Evolutionary conservation across 495 filamentous ascomycete genomes (phyloP).

Genomic region (Podospora didyma): DNA sequence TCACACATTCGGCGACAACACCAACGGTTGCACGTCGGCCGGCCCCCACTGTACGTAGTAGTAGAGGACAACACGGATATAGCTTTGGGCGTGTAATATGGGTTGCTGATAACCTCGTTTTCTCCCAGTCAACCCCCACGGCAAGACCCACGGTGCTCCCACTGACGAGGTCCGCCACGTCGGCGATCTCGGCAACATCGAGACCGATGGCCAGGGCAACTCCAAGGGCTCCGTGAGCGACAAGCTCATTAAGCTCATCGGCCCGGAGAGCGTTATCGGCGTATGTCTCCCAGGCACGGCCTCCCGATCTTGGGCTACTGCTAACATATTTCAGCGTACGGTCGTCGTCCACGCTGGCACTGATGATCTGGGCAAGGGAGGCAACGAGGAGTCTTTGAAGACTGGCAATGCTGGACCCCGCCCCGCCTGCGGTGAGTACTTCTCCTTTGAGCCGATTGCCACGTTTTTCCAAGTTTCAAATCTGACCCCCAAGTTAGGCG

Average conservation of each 20-base stretch:
- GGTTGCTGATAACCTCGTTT: constrained; percentile 1
- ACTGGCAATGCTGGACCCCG: constrained; percentile 92
- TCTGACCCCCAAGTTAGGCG: constrained; percentile 49
- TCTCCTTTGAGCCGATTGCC: constrained; percentile 16
- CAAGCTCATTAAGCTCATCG: constrained; percentile 86
- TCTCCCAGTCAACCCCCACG: constrained; percentile 80
- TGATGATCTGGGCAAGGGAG: constrained; percentile 91
- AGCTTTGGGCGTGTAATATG: background rate
- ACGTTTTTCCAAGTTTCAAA: constrained; percentile 1
- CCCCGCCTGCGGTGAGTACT: constrained; percentile 78
- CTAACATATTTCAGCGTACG: constrained; percentile 61
- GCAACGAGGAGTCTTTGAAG: constrained; percentile 88
- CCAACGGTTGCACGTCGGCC: constrained; percentile 97
- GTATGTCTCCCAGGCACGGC: constrained; percentile 50
- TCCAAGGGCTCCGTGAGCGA: constrained; percentile 72
- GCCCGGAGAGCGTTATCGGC: constrained; percentile 90
- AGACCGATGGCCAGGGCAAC: constrained; percentile 88
- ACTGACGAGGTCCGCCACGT: constrained; percentile 81
- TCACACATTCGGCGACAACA: constrained; percentile 99
- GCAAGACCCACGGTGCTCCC: constrained; percentile 88
- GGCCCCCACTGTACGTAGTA: constrained; percentile 82
- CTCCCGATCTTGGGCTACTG: background rate
- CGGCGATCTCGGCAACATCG: constrained; percentile 94
- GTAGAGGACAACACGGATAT: background rate
- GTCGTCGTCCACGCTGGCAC: constrained; percentile 92